Base-by-base conservation (phyloP, 768 basidiomycete genomes). In the Pisolithus marmoratus region DNA sequence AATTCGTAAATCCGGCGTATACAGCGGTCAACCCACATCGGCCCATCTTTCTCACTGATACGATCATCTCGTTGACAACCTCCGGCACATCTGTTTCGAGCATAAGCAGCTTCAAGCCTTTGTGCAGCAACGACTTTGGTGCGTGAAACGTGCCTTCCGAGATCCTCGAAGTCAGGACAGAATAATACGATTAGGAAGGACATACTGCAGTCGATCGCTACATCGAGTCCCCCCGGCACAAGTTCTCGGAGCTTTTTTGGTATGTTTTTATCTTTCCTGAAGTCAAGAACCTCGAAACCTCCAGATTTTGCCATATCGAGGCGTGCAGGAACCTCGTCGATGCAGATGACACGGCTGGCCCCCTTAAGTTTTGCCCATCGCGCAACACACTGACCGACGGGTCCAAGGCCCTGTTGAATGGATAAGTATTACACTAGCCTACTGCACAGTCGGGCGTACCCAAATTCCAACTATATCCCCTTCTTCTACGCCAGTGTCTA, bases 61-160 rank as follows among this genome's bases (percentile, higher is more conserved):
- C 58, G 19, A 79, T 59, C 73, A 77, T 77, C 58, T 77, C 75
- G 47, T 82, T 81, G 52, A 73, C 62, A 3, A 77, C 86, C 63
- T 90, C 87, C 0, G 81, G 74, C 0, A 80, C 79, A 57, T 89
- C 87, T 0, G 85, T 90, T 68, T 91, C 87, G 26, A 87, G 75
- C 80, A 85, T 82, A 44, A 87, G 69, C 20, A 78, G 64, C 69
- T 85, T 85, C 64, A 87, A 81, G 29, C 81, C 73, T 60, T 84
- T 86, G 69, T 87, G 86, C 4, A 78, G 58, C 23, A 82, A 52
- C 0, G 75, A 72, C 71, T 88, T 85, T 19, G 85, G 84, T 58
- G 86, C 78, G 61, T 87, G 85, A 77, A 86, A 87, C 4, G 83
- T 80, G 8, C 75, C 77, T 74, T 26, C 38, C 31, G 29, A 19